A percentile compares a stretch with the other conserved stretches of the same genome.
Conservation (phyloP, 2,329 filamentous ascomycete species). For the Penicillium sp. region DNA sequence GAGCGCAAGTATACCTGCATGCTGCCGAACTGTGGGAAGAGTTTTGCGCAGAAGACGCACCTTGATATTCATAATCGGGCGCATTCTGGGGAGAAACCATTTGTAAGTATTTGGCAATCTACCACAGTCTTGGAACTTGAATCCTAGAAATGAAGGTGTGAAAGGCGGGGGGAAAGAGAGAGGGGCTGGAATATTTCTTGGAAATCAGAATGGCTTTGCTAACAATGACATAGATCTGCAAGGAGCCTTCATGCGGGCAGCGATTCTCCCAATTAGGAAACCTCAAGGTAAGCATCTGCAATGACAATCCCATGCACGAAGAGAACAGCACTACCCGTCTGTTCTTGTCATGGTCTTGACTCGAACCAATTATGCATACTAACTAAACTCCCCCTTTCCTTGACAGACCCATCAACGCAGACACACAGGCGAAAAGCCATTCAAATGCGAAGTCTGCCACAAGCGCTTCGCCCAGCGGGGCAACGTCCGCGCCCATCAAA, state of each 20-base stretch:
- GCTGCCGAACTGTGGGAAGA: conserved; percentile 74
- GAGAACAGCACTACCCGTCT: not conserved
- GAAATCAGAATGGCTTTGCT: conserved; percentile 2
- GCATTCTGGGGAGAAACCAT: conserved; percentile 89
- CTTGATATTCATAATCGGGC: conserved; percentile 85
- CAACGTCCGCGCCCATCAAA: conserved; percentile 81
- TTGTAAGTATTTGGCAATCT: conserved; percentile 61
- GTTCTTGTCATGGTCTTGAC: not conserved
- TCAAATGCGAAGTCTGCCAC: conserved; percentile 75
- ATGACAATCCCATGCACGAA: not conserved
- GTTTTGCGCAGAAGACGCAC: conserved; percentile 89
- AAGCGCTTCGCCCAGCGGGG: conserved; percentile 84
- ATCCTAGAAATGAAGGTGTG: not conserved
- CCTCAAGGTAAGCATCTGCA: conserved; percentile 65
- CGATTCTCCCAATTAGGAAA: conserved; percentile 90
- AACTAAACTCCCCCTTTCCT: conserved; percentile 1
- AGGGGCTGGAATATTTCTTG: not conserved
- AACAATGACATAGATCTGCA: conserved; percentile 60
- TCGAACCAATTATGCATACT: not conserved
- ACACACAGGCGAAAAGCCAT: conserved; percentile 86
- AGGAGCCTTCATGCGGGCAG: conserved; percentile 71
- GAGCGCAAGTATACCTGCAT: conserved; percentile 73
- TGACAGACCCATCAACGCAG: conserved; percentile 78
- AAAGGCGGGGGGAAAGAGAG: not conserved
- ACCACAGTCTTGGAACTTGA: not conserved